Conservation (phyloP, 163 green algal species). For the Scenedesmus sp. region DNA sequence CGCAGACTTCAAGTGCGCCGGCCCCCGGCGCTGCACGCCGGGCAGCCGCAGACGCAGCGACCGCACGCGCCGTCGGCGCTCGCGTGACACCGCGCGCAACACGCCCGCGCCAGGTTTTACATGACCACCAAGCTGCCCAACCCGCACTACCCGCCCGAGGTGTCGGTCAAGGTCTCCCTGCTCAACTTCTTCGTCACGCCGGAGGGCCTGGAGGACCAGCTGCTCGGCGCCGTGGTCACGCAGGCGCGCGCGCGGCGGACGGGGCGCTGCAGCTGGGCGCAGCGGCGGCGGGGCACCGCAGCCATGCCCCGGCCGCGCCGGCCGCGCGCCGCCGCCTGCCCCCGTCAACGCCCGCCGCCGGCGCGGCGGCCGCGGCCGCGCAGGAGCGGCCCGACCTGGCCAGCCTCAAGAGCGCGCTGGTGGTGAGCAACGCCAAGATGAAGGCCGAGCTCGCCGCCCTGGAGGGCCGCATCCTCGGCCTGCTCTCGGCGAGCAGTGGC, state of each 20-base stretch:
- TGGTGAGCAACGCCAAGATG: conserved; percentile 85
- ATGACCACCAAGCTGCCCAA: conserved; percentile 87
- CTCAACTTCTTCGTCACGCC: conserved; percentile 84
- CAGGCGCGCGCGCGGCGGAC: conserved; percentile 46
- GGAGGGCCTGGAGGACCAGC: conserved; percentile 85
- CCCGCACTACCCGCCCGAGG: conserved; percentile 83
- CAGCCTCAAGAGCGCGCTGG: conserved; percentile 77
- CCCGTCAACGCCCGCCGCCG: no score
- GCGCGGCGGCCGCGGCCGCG: no score
- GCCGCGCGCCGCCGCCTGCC: no score
- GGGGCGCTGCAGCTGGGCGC: no score
- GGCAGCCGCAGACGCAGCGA: background rate
- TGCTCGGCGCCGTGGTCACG: conserved; percentile 75
- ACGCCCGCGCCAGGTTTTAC: conserved; percentile 65
- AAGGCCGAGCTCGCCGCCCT: conserved; percentile 86
- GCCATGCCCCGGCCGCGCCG: no score
- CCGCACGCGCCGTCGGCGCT: no score
- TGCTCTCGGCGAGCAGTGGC: conserved; percentile 74
- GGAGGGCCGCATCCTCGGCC: conserved; percentile 82
- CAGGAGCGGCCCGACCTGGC: conserved; percentile 84
- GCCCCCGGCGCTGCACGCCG: background rate
- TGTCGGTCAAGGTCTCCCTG: conserved; percentile 82
- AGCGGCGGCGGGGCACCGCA: no score
- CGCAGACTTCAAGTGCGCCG: conserved; percentile 73
- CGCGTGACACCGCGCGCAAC: no score